These are phyloP conservation scores for Abelmoschus esculentus DNA, from an alignment of 345 rosid genomes.

Conservation along the genomic window DNA sequence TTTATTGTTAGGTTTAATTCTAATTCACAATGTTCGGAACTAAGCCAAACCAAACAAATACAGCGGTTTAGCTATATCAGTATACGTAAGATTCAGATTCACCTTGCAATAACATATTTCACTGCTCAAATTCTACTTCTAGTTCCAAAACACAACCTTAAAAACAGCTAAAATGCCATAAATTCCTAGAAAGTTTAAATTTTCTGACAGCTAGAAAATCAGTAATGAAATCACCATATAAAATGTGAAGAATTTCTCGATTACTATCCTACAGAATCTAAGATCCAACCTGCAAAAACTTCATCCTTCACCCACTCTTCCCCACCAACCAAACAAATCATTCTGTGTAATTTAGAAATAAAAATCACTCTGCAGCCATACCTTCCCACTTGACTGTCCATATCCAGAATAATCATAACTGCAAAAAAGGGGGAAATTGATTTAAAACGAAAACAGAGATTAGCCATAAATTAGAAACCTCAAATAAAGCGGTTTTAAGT, in stretches of 20 bases:
- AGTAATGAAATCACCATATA: background rate
- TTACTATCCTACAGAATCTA: background rate
- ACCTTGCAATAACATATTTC: background rate
- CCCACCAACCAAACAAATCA: background rate
- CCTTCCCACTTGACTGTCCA: conserved; percentile 86
- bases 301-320: background rate
- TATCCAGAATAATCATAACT: conserved; percentile 96
- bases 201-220: background rate
- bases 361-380: conserved; percentile 15
- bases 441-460: background rate
- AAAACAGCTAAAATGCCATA: background rate
- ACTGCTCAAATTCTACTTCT: background rate
- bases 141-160: background rate
- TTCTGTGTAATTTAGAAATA: background rate
- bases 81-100: background rate
- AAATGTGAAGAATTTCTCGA: background rate
- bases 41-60: background rate
- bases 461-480: background rate
- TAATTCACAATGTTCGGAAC: background rate
- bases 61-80: background rate
- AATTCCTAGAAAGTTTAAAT: background rate
- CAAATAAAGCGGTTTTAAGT: conserved; percentile 6
- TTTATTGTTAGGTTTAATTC: background rate
- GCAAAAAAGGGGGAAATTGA: conserved; percentile 10
- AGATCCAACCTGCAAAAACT: background rate